Conservation (phyloP, 768 basidiomycete species). For the Pleurotus djamor region DNA sequence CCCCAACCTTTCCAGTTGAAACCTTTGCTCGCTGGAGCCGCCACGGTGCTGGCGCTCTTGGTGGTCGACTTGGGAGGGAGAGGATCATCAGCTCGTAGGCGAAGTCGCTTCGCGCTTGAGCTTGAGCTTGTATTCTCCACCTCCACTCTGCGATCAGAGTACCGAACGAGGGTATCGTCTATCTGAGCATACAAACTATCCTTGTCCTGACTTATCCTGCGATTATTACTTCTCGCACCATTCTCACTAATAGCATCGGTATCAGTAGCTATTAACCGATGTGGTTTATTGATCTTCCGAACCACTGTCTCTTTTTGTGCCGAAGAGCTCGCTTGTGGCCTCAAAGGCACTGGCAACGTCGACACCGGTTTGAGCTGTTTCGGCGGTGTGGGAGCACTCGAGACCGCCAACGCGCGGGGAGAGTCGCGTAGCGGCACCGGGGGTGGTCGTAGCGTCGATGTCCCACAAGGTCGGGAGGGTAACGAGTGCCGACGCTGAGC, state of each 20-base stretch:
- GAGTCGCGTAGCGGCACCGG: not conserved
- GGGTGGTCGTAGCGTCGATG: not conserved
- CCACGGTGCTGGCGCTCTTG: no score
- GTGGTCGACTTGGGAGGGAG: not conserved
- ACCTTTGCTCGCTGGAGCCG: not conserved
- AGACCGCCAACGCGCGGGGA: not conserved
- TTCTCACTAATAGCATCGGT: not conserved
- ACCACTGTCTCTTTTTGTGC: not conserved
- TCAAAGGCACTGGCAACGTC: not conserved
- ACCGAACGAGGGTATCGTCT: not conserved
- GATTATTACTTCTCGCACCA: not conserved
- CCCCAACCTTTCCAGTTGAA: constrained; percentile 5
- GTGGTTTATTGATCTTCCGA: not conserved
- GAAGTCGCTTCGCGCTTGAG: not conserved
- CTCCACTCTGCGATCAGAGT: not conserved
- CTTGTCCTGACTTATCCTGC: not conserved
- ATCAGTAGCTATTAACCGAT: not conserved
- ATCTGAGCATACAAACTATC: not conserved
- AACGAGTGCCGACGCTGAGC: not conserved
- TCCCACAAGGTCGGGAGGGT: not conserved
- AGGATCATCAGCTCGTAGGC: not conserved
- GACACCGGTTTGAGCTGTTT: constrained; percentile 1
- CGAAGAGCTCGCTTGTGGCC: not conserved
- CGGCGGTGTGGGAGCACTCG: not conserved
- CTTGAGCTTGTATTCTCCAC: not conserved